Conservation (phyloP, 768 basidiomycete species). For the Leucocoprinus sp. region DNA sequence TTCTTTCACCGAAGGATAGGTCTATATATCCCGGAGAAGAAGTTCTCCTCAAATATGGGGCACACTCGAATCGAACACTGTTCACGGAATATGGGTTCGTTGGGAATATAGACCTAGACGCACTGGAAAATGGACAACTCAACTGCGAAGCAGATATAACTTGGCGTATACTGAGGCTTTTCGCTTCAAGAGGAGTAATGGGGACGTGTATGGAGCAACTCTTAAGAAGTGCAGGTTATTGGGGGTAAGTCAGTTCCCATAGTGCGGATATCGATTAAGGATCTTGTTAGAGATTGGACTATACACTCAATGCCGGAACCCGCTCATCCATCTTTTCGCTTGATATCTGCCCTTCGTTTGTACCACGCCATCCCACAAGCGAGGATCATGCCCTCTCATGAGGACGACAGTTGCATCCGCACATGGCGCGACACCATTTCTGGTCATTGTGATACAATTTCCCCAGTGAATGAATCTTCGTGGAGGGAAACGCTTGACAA, state of each 20-base stretch:
- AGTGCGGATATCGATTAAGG: neutral
- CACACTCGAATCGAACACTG: slow-evolving; percentile 67
- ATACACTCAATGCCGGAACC: slow-evolving; percentile 52
- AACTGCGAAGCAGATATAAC: slow-evolving; percentile 60
- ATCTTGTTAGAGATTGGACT: slow-evolving; percentile 62
- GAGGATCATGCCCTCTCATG: slow-evolving; percentile 14
- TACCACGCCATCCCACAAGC: slow-evolving; percentile 38
- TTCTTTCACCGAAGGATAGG: slow-evolving; percentile 38
- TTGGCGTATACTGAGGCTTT: slow-evolving; percentile 39
- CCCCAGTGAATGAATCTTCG: slow-evolving; percentile 38
- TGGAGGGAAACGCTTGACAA: slow-evolving; percentile 34
- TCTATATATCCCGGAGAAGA: slow-evolving; percentile 49
- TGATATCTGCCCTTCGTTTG: slow-evolving; percentile 66
- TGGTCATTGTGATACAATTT: slow-evolving; percentile 37
- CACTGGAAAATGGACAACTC: slow-evolving; percentile 19
- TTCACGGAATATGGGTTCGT: slow-evolving; percentile 92
- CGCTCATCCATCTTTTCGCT: slow-evolving; percentile 72
- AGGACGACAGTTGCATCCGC: slow-evolving; percentile 25
- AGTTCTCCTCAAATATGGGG: slow-evolving; percentile 71
- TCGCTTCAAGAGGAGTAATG: slow-evolving; percentile 32
- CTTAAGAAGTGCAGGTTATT: slow-evolving; percentile 64
- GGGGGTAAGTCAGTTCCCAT: slow-evolving; percentile 57
- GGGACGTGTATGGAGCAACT: slow-evolving; percentile 41
- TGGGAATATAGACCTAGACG: slow-evolving; percentile 25
- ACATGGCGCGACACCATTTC: slow-evolving; percentile 50